Evolutionary conservation across 345 rosid species (phyloP).

Genomic region (Brassica napus): Da-Ae NC_063448.1:40300501-40301000

Average conservation of each 20-base stretch:
- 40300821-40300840: neutral
- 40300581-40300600: constrained; percentile 28
- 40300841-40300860: no score
- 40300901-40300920: neutral
- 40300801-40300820: neutral
- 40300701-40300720: neutral
- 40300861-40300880: neutral
- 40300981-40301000: neutral
- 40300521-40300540: constrained; percentile 19
- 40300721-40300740: no score
- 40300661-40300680: neutral
- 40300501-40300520: constrained; percentile 19
- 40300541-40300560: constrained; percentile 15
- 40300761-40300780: no score
- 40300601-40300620: neutral
- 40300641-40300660: neutral
- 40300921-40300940: neutral
- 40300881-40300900: neutral
- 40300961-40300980: neutral
- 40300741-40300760: no score
- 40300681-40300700: neutral
- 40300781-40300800: no score
- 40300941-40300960: constrained; percentile 1
- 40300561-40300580: constrained; percentile 14
- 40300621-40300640: constrained; percentile 1